Evolutionary conservation across 352 stramenopile species (phyloP), one percentile per base, ranked within the genome.

Genomic region (Globisporangium uncinulatum): DNA sequence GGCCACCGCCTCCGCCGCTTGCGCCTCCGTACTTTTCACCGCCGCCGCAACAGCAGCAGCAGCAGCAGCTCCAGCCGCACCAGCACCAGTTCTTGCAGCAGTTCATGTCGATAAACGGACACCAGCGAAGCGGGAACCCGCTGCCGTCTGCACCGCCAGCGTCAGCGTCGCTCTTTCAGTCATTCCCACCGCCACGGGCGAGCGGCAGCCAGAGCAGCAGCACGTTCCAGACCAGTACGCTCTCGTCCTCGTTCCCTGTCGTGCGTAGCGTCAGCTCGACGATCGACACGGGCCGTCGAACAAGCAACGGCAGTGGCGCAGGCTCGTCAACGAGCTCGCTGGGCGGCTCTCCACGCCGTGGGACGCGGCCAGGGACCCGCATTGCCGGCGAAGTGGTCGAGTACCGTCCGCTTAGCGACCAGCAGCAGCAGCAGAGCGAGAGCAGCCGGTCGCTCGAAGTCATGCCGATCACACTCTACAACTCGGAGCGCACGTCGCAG

Each of bases 401-500:
- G 57, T 87, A 89, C 56, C 72, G 63, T 15, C 44, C 61, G 46
- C 61, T 73, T 37, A 70, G 73, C 29, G 76, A 83, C 6, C 61
- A 59, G 6, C 56, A 67, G 41, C 24, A 29, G 24, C 24, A 29
- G 24, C 24, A 29, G 24, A 51, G 61, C 19, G 70, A 78, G 51
- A 87, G 24, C 24, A 29, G 69, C 32, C 68, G 74, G 21, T 83
- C 82, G 37, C 65, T 94, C n/a, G 84, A 94, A 67, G 84, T 92
- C 21, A 90, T 81, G 66, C 81, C 81, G 0, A 89, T 94, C 59
- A 92, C 82, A 64, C 66, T 92, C 50, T 94, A 94, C 59, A 79
- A 69, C 36, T 94, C 84, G 53, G 76, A 89, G 68, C 79, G 84
- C 37, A 75, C 69, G 52, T 89, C 82, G 51, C 76, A 85, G 57